These are phyloP conservation scores for Solanum habrochaites DNA, from an alignment of 257 asterid species.

Conservation along the genomic window DNA sequence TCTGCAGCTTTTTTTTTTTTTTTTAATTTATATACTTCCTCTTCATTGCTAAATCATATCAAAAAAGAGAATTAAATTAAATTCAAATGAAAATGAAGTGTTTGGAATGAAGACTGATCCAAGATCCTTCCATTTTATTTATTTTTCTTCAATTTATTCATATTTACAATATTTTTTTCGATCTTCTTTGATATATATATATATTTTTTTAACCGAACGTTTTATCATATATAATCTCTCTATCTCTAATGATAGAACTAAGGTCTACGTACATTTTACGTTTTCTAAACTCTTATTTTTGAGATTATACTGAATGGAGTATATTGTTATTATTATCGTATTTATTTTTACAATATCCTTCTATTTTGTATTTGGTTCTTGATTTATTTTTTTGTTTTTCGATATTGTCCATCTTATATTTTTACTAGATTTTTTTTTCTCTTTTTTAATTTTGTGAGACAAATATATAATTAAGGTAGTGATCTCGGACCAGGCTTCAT, in stretches of 20 bases:
- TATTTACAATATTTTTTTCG: neutral
- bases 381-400: neutral
- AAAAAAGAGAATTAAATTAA: conserved; percentile 1
- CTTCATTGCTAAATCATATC: conserved; percentile 38
- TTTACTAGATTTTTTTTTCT: too few species aligned
- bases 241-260: too few species aligned
- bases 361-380: neutral
- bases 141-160: neutral
- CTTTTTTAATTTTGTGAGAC: neutral
- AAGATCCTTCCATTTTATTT: conserved; percentile 13
- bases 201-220: neutral
- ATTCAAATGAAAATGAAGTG: conserved; percentile 27
- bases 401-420: neutral
- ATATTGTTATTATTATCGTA: neutral
- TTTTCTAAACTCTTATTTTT: rapidly evolving
- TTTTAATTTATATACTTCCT: neutral
- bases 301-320: neutral
- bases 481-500: conserved; percentile 99
- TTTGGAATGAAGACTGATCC: conserved; percentile 82
- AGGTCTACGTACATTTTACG: rapidly evolving
- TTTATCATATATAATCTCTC: neutral
- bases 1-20: conserved; percentile 17
- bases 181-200: neutral
- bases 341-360: neutral
- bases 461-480: neutral